Evolutionary conservation across 768 basidiomycete genomes (phyloP).

Genomic region (Lyophyllum semitale): DNA sequence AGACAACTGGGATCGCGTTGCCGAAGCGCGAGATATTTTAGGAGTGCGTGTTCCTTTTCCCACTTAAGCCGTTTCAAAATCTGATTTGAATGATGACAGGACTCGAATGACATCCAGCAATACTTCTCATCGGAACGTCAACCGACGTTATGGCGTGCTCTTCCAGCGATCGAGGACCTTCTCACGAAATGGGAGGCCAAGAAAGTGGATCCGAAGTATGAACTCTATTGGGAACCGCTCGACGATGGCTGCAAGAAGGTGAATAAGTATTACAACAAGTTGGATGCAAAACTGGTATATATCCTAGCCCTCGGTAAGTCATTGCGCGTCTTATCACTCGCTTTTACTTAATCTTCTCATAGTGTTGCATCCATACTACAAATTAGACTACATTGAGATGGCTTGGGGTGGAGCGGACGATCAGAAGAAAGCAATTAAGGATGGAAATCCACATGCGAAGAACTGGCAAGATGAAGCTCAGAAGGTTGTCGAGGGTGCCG

Average conservation of each 20-base stretch:
- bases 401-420: constrained; percentile 29
- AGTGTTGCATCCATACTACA: constrained; percentile 33
- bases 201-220: constrained; percentile 2
- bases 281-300: constrained; percentile 21
- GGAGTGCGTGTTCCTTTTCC: not conserved
- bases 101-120: constrained; percentile 21
- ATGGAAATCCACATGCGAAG: constrained; percentile 15
- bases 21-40: constrained; percentile 9
- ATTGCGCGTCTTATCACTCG: not conserved
- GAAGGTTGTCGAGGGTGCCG: constrained; percentile 13
- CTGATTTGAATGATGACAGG: constrained; percentile 5
- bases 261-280: constrained; percentile 21
- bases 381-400: constrained; percentile 24
- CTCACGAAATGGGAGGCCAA: constrained; percentile 29
- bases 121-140: constrained; percentile 26
- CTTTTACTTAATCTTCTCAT: not conserved
- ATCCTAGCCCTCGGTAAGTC: constrained; percentile 27
- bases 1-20: constrained; percentile 9
- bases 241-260: constrained; percentile 24
- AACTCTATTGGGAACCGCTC: constrained; percentile 19
- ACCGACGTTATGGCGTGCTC: constrained; percentile 25
- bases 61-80: not conserved
- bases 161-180: constrained; percentile 28
- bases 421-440: constrained; percentile 15
- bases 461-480: constrained; percentile 10